A percentile compares a stretch with the other conserved stretches of the same genome.
These are phyloP conservation scores for Vitis riparia DNA, from an alignment of 164 flowering plant genomes.

Conservation along the genomic window DNA sequence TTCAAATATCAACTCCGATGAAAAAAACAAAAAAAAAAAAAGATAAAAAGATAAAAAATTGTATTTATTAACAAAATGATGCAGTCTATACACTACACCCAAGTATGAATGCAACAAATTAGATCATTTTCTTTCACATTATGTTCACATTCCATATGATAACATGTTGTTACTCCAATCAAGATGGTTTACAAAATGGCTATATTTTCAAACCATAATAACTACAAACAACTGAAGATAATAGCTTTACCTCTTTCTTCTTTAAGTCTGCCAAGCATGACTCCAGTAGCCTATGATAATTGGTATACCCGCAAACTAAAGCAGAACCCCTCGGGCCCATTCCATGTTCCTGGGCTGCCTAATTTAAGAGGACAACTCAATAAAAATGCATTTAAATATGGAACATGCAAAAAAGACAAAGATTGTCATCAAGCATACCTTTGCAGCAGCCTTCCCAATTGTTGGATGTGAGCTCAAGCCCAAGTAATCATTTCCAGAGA, in stretches of 20 bases:
- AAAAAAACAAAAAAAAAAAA: no score
- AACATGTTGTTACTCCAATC: background rate
- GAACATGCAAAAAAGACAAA: background rate
- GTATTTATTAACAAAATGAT: no score
- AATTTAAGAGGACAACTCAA: background rate
- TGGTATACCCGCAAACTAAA: constrained; percentile 4
- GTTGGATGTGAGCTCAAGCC: constrained; percentile 92
- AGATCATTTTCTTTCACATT: no score
- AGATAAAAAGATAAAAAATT: no score
- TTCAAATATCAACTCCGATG: no score
- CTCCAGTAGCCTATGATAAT: constrained; percentile 73
- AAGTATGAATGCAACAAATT: no score
- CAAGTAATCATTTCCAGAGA: constrained; percentile 94
- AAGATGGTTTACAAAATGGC: background rate
- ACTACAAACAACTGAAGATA: background rate
- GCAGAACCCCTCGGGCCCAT: constrained; percentile 97
- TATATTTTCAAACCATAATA: background rate
- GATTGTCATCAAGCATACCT: constrained; percentile 34
- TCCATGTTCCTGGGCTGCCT: constrained; percentile 85
- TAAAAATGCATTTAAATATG: background rate
- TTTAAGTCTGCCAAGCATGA: constrained; percentile 75
- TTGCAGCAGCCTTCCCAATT: constrained; percentile 62
- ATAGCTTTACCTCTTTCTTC: constrained; percentile 75
- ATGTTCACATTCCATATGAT: no score
- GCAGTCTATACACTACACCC: no score